A percentile compares a stretch with the other conserved stretches of the same genome.
Evolutionary conservation across 129 eudicot genomes (phyloP).

Genomic region (Artemisia annua): DNA sequence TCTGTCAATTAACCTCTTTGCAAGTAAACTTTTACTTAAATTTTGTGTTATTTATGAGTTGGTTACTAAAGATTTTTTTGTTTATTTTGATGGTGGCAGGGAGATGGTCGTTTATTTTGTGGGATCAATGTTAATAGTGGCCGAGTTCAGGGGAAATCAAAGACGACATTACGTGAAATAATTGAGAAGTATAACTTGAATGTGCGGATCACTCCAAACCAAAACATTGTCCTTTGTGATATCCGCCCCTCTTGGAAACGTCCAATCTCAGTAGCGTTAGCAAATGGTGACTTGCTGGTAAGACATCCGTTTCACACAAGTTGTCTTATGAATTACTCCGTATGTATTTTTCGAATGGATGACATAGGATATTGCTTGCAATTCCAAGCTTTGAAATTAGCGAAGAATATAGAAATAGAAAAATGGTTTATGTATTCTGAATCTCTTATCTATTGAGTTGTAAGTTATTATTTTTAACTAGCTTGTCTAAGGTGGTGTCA

Average conservation of each 20-base stretch:
- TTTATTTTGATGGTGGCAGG: constrained; percentile 40
- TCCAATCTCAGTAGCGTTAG: constrained; percentile 82
- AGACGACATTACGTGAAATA: constrained; percentile 72
- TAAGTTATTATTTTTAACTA: too few relatives aligned
- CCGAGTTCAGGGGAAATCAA: constrained; percentile 79
- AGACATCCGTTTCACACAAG: constrained; percentile 20
- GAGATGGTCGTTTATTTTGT: constrained; percentile 89
- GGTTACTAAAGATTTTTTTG: not conserved
- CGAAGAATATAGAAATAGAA: too few relatives aligned
- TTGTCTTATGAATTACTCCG: not conserved
- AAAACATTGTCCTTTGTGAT: constrained; percentile 86
- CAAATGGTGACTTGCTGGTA: constrained; percentile 93
- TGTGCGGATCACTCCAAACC: constrained; percentile 92
- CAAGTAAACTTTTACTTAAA: not conserved
- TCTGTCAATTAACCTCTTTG: not conserved
- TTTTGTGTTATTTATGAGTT: constrained; percentile 3
- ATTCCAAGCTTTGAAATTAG: too few relatives aligned
- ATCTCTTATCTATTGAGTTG: too few relatives aligned
- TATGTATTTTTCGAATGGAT: not conserved
- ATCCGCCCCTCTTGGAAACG: constrained; percentile 80
- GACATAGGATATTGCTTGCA: not conserved
- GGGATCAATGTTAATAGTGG: constrained; percentile 98
- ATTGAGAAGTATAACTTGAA: constrained; percentile 89
- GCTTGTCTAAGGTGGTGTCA: too few relatives aligned
- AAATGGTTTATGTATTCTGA: too few relatives aligned